Base-by-base conservation (phyloP, 2,329 filamentous ascomycete genomes). In the Pseudocercospora eumusae region DNA sequence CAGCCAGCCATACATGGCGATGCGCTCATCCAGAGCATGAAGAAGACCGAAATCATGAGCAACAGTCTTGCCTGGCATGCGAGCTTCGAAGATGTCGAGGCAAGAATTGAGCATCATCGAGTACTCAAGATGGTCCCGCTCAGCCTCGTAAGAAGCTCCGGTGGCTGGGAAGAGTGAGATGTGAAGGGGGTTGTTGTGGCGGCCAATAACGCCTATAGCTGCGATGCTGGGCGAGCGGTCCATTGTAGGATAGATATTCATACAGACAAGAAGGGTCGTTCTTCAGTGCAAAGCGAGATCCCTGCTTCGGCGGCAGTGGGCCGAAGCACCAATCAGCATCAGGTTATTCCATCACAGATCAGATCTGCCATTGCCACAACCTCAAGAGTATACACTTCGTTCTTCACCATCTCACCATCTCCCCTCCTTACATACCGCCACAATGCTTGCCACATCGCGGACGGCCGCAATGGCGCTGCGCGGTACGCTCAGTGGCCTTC, bases 101-200 rank as follows among this genome's bases (percentile, higher is more conserved):
- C 91, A 95, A 62, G 89, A 90, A 68, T 92, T 95, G 65, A 98
- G 86, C 54, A 97, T 85, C 71, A 98, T 92, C 36, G 90, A 92
- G 81, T 95, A 97, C 75, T 96, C 92, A 10, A 98, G 85, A n/a
- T 86, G 83, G 18, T 88, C 89, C 70, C 88, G 87, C 85, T 47
- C 31, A 18, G 61, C 47, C 52, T 68, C 55, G 52, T 68, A 63
- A 25, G 42, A 40, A 13, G 44, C 66, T 23, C 67, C 66, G 7
- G 70, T 71, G n/a, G 88, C 89, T 56, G 92, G 90, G 78, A 97
- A 96, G 74, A 96, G 86, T 64, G 91, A 88, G 71, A 96, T 90
- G 79, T 98, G 93, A 68, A 98, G 88, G 62, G 93, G 95, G 75
- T 97, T 96, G 80, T 98, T 96, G 77, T 96, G 90, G 79, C 95